phyloP scores from a whole-genome alignment of 345 rosid species.

The Dipteronia dyeriana region DNA sequence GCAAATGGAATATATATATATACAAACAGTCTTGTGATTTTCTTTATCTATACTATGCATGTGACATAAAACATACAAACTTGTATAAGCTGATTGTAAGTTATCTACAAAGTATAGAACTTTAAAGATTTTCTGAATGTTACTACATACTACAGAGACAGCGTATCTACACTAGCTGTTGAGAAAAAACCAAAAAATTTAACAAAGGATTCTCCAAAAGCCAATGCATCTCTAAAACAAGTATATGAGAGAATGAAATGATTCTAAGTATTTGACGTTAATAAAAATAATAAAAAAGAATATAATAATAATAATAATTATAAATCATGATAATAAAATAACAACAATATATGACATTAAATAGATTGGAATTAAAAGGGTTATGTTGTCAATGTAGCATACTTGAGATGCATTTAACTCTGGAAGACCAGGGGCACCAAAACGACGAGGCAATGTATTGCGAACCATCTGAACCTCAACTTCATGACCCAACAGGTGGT shows the following conservation, averaged over 20 bases:
- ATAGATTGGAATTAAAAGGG: not conserved
- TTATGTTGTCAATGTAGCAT: slow-evolving; percentile 12
- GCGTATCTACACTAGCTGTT: not conserved
- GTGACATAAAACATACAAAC: not conserved
- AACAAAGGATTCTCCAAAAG: not conserved
- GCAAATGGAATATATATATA: not conserved
- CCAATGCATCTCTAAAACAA: not conserved
- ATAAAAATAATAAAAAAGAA: not conserved
- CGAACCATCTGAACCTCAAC: slow-evolving; percentile 98
- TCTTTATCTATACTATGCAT: not conserved
- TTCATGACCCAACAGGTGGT: slow-evolving; percentile 96
- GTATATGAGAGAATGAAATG: not conserved
- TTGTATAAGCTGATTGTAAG: not conserved
- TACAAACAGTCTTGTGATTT: not conserved
- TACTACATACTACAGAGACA: not conserved
- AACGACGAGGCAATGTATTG: slow-evolving; percentile 86
- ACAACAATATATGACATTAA: not conserved
- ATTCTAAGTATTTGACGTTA: not conserved
- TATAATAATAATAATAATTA: not conserved
- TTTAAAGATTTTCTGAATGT: not conserved
- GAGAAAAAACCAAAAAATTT: not conserved
- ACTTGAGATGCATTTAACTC: slow-evolving; percentile 99
- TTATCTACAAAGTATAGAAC: not conserved
- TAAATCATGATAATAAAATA: not conserved
- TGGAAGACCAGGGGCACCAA: slow-evolving; percentile 99